A percentile compares a stretch with the other conserved stretches of the same genome.
Evolutionary conservation across 495 filamentous ascomycete genomes (phyloP).

Genomic region (Poronia punctata): DNA sequence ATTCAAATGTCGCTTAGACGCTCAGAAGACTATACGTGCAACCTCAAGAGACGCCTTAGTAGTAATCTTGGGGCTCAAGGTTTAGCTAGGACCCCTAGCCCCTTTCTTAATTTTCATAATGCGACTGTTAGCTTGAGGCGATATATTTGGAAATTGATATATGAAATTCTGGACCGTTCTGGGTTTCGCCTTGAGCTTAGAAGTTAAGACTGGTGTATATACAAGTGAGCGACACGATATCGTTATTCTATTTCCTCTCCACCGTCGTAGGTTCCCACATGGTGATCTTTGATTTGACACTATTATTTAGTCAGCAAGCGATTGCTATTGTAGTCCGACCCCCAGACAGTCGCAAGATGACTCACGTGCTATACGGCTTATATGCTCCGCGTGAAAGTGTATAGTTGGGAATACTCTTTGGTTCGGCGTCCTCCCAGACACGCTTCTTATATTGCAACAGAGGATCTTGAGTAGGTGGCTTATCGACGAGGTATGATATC

Average conservation of each 20-base stretch:
- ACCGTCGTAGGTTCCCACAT: conserved; percentile 33
- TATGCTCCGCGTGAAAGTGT: conserved; percentile 72
- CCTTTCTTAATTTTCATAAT: too few species aligned
- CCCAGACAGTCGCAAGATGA: conserved; percentile 6
- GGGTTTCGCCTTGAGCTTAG: too few species aligned
- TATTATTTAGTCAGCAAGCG: conserved; percentile 9
- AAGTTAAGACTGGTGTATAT: too few species aligned
- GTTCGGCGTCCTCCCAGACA: conserved; percentile 62
- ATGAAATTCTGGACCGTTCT: too few species aligned
- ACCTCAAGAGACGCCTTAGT: too few species aligned
- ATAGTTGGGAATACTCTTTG: conserved; percentile 62
- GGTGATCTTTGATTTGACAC: conserved; percentile 34
- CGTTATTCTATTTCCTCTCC: conserved; percentile 20
- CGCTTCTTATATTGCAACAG: conserved; percentile 57
- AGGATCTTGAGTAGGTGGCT: conserved; percentile 72
- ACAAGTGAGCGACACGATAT: conserved; percentile 4
- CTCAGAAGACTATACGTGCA: too few species aligned
- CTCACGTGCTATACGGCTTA: conserved; percentile 91
- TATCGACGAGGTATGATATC: conserved; percentile 89
- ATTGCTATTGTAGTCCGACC: neutral
- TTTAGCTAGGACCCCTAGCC: too few species aligned
- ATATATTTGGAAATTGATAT: too few species aligned
- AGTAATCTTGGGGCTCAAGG: too few species aligned
- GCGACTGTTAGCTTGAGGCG: too few species aligned
- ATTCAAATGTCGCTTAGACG: too few species aligned